Conservation (phyloP, 2,329 filamentous ascomycete genomes). For the Nigrospora sphaerica region DNA sequence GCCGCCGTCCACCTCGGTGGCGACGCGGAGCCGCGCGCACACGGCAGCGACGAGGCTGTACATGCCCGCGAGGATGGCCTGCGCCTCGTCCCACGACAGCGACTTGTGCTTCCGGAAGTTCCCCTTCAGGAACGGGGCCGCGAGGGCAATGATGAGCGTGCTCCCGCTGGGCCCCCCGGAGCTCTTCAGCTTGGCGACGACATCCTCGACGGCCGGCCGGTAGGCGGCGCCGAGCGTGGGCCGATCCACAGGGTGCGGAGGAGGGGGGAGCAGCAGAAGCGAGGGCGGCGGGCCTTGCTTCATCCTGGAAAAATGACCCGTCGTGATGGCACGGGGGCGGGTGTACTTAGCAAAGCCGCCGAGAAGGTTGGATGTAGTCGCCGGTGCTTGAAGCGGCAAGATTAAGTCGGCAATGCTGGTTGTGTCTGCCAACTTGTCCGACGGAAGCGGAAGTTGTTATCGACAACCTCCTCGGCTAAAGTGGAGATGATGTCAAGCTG, state of each 20-base stretch:
- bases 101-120: constrained; percentile 40
- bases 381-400: no score
- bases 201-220: constrained; percentile 46
- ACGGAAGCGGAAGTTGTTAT: not conserved
- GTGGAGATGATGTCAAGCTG: not conserved
- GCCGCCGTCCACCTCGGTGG: constrained; percentile 49
- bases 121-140: constrained; percentile 23
- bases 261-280: constrained; percentile 57
- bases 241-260: constrained; percentile 47
- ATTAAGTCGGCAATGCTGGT: no score
- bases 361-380: not conserved
- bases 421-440: no score
- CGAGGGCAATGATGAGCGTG: constrained; percentile 49
- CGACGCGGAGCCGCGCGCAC: constrained; percentile 56
- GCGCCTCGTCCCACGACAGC: constrained; percentile 58
- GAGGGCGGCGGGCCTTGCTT: constrained; percentile 28
- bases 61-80: constrained; percentile 66
- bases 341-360: not conserved
- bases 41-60: constrained; percentile 72
- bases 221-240: constrained; percentile 52
- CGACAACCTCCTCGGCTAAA: not conserved
- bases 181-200: constrained; percentile 41
- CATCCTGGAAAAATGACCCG: not conserved
- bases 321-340: no score
- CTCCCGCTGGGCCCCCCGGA: constrained; percentile 21